Conservation (phyloP, 192 early-diverging fungal genomes). For the Dissophora globulifera region DNA sequence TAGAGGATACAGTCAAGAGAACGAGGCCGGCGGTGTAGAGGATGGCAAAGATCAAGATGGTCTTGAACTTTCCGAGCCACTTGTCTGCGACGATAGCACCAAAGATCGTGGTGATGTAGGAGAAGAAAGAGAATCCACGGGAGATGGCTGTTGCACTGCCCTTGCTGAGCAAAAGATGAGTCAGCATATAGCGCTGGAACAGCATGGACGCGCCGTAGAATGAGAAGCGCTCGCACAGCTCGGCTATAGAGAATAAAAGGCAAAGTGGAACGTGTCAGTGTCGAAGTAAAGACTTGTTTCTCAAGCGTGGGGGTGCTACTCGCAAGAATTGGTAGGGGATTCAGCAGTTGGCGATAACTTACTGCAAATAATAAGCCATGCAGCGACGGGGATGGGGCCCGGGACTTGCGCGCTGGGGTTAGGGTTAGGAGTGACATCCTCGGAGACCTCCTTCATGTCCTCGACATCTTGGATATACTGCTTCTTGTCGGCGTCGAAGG, state of each 20-base stretch:
- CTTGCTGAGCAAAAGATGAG: conserved; percentile 54
- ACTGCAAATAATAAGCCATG: conserved; percentile 53
- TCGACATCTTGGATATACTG: not conserved
- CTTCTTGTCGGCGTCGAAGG: not conserved
- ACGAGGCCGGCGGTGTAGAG: conserved; percentile 67
- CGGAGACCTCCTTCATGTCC: conserved; percentile 12
- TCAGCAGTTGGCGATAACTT: no score
- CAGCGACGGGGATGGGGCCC: conserved; percentile 46
- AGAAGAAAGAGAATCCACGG: conserved; percentile 73
- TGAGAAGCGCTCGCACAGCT: conserved; percentile 72
- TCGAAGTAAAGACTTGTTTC: no score
- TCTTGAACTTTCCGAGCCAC: conserved; percentile 74
- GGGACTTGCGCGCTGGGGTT: conserved; percentile 35
- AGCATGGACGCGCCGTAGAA: conserved; percentile 70
- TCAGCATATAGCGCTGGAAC: conserved; percentile 73
- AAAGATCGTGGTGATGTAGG: conserved; percentile 70
- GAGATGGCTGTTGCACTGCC: conserved; percentile 65
- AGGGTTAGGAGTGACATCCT: conserved; percentile 3
- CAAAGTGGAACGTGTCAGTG: no score
- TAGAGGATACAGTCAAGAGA: conserved; percentile 64
- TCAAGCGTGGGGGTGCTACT: no score
- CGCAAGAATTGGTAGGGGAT: no score
- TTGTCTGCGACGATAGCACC: conserved; percentile 70
- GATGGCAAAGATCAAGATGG: conserved; percentile 66
- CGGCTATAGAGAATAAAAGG: conserved; percentile 60